Evolutionary conservation across 768 basidiomycete genomes (phyloP).

Genomic region (Dioszegia hungarica): DNA sequence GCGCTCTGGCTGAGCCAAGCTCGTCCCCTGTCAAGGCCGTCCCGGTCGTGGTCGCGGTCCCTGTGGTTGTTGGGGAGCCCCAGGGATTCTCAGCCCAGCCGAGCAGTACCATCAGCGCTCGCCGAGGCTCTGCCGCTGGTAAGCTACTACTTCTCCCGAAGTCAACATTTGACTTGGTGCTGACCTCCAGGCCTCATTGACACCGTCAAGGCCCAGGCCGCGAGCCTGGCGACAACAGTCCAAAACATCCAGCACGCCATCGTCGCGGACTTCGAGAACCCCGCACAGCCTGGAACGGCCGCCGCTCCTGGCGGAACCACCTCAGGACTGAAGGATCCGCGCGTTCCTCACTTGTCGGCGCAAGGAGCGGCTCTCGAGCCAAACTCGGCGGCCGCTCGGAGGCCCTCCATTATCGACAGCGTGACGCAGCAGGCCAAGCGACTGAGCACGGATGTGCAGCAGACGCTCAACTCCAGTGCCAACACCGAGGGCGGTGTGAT

Average conservation of each 20-base stretch:
- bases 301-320: no score
- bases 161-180: background rate
- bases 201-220: conserved; percentile 23
- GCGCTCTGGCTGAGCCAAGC: no score
- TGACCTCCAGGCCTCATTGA: conserved; percentile 7
- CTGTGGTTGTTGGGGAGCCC: conserved; percentile 30
- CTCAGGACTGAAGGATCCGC: background rate
- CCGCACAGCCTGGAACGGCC: no score
- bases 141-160: conserved; percentile 1
- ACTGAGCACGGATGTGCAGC: background rate
- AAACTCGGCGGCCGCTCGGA: no score
- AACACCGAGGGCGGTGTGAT: conserved; percentile 6
- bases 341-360: background rate
- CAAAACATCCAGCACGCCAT: conserved; percentile 13
- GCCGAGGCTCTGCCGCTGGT: conserved; percentile 11
- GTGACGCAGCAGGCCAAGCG: background rate
- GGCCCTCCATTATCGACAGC: background rate
- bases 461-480: background rate
- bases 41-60: no score
- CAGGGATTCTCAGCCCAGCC: conserved; percentile 20
- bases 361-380: no score
- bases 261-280: conserved; percentile 1
- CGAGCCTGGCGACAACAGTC: conserved; percentile 25
- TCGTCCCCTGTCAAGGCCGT: no score
- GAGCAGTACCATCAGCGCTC: background rate